These are phyloP conservation scores for Aleurites moluccanus DNA, from an alignment of 441 rosid genomes.

Conservation along the genomic window DNA sequence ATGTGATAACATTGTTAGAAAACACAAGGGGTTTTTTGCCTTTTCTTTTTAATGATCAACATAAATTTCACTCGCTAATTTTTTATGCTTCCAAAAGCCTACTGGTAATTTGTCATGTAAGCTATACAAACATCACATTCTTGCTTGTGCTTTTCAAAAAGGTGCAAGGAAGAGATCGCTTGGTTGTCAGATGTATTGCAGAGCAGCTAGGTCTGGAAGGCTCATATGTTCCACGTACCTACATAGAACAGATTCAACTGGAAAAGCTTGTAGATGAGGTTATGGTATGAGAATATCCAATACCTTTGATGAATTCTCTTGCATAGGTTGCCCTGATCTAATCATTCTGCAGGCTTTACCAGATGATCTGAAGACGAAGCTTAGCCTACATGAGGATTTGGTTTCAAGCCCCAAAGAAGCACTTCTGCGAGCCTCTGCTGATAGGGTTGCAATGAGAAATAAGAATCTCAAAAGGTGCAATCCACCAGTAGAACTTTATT, in stretches of 20 bases:
- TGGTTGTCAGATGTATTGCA: conserved; percentile 57
- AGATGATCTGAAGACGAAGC: conserved; percentile 81
- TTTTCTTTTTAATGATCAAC: neutral
- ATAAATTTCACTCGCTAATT: neutral
- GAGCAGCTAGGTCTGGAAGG: conserved; percentile 90
- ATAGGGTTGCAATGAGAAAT: conserved; percentile 68
- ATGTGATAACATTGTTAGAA: neutral
- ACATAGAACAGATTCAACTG: conserved; percentile 93
- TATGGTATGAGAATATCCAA: conserved; percentile 59
- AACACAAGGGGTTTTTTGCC: neutral
- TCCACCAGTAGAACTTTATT: conserved; percentile 17
- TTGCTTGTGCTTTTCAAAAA: conserved; percentile 28
- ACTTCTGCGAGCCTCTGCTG: conserved; percentile 67
- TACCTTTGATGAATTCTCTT: conserved; percentile 23
- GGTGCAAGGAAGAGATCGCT: conserved; percentile 98
- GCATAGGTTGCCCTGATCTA: conserved; percentile 28
- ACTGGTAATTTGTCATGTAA: neutral
- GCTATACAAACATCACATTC: neutral
- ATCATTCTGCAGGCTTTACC: conserved; percentile 71
- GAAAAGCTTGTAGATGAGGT: conserved; percentile 90
- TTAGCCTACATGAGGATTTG: conserved; percentile 77
- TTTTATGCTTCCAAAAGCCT: neutral
- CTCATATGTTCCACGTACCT: conserved; percentile 83
- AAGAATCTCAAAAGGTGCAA: conserved; percentile 67
- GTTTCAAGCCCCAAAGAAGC: conserved; percentile 85